phyloP scores from a whole-genome alignment of 2,329 filamentous ascomycete genomes.

The Diaporthe aspalathi region DNA sequence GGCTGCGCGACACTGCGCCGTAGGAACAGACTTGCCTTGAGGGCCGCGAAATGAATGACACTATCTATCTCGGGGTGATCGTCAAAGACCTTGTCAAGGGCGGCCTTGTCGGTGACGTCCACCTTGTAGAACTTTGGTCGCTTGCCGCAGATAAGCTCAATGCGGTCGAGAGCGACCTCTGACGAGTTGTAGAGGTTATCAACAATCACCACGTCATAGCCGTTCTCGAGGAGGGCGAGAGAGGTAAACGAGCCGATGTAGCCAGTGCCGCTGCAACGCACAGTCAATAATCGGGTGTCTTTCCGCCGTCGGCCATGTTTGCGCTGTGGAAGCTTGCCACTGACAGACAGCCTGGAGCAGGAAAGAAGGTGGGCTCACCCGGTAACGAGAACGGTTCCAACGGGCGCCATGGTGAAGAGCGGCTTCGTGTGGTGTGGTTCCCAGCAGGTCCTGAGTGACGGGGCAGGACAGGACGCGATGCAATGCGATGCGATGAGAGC shows the following conservation, averaged over 20 bases:
- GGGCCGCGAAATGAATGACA: constrained; percentile 97
- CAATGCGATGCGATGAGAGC: background rate
- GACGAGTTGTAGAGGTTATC: constrained; percentile 99
- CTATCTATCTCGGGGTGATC: constrained; percentile 95
- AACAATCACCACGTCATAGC: constrained; percentile 95
- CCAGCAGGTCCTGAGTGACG: background rate
- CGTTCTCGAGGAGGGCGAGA: constrained; percentile 90
- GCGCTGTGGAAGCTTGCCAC: background rate
- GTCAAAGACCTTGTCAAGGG: constrained; percentile 86
- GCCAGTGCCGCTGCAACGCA: constrained; percentile 82
- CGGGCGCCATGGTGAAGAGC: constrained; percentile 51
- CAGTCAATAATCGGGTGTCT: constrained; percentile 41
- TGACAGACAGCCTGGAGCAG: constrained; percentile 33
- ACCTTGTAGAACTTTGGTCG: constrained; percentile 85
- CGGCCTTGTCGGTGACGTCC: constrained; percentile 88
- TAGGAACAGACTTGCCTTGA: constrained; percentile 79
- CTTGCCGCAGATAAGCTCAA: constrained; percentile 92
- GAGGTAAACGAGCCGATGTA: constrained; percentile 99
- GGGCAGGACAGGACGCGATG: constrained; percentile 1
- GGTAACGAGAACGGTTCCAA: constrained; percentile 90
- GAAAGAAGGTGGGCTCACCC: constrained; percentile 73
- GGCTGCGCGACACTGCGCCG: constrained; percentile 10
- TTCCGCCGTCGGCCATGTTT: background rate
- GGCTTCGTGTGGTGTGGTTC: background rate
- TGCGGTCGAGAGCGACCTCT: constrained; percentile 89